phyloP scores from a whole-genome alignment of 176 grass and related monocot genomes.

The Triticum timopheevii region DNA sequence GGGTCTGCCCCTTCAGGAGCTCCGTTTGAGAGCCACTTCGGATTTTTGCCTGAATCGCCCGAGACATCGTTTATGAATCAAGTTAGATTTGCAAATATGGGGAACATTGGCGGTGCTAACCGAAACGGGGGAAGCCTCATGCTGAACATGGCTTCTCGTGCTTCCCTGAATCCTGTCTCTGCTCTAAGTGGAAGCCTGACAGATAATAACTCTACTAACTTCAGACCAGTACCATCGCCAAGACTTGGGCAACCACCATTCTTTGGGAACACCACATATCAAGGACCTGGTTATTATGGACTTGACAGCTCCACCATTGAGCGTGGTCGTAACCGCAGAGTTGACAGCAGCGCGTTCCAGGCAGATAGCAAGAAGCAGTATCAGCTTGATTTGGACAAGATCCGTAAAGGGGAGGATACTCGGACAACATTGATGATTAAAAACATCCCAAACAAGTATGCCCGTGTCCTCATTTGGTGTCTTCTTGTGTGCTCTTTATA shows the following conservation, averaged over 20 bases:
- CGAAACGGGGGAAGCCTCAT: slow-evolving; percentile 52
- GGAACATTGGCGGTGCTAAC: slow-evolving; percentile 32
- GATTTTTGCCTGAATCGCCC: slow-evolving; percentile 75
- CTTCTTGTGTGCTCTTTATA: slow-evolving; percentile 14
- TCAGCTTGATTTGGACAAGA: slow-evolving; percentile 93
- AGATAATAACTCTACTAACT: slow-evolving; percentile 65
- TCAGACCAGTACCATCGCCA: slow-evolving; percentile 54
- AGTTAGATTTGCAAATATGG: slow-evolving; percentile 53
- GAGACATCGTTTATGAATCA: slow-evolving; percentile 67
- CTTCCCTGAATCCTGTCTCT: slow-evolving; percentile 50
- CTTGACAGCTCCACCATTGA: slow-evolving; percentile 54
- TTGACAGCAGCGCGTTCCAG: slow-evolving; percentile 58
- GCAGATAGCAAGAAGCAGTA: slow-evolving; percentile 86
- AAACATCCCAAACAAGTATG: slow-evolving; percentile 97
- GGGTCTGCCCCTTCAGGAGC: slow-evolving; percentile 84
- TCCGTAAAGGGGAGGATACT: slow-evolving; percentile 69
- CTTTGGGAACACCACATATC: slow-evolving; percentile 59
- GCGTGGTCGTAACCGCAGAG: slow-evolving; percentile 37
- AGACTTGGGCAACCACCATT: slow-evolving; percentile 54
- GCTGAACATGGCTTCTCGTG: slow-evolving; percentile 50
- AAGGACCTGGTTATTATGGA: slow-evolving; percentile 48
- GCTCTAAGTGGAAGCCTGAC: slow-evolving; percentile 45
- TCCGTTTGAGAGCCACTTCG: slow-evolving; percentile 79
- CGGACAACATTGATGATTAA: slow-evolving; percentile 97
- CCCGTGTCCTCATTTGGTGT: background rate